Evolutionary conservation across 2,329 filamentous ascomycete genomes (phyloP).

Genomic region (Colletotrichum caudatum): DNA sequence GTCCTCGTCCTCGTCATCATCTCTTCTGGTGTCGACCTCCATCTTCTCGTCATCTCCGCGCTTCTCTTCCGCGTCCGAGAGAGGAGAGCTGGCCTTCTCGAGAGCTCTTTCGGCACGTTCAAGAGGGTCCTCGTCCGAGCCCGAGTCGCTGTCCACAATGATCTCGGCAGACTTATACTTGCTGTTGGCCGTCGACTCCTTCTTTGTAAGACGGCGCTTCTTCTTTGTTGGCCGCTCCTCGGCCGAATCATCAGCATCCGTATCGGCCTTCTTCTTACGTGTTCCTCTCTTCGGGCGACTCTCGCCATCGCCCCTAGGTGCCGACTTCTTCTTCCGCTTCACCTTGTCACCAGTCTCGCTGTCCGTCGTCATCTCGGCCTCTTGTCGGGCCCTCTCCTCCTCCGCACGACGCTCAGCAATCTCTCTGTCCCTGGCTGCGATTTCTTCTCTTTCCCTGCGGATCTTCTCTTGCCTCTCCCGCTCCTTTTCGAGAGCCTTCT

Average conservation of each 20-base stretch:
- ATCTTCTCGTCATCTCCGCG: constrained; percentile 56
- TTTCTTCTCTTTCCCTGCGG: constrained; percentile 84
- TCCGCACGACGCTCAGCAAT: constrained; percentile 78
- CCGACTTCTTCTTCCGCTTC: constrained; percentile 78
- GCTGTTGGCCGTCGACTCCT: constrained; percentile 57
- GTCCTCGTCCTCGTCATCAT: constrained; percentile 58
- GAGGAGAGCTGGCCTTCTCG: constrained; percentile 52
- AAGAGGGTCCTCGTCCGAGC: constrained; percentile 57
- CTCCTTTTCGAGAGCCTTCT: constrained; percentile 75
- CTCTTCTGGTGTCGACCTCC: constrained; percentile 62
- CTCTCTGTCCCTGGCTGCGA: constrained; percentile 80
- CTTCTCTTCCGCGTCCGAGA: constrained; percentile 51
- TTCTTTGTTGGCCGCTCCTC: constrained; percentile 70
- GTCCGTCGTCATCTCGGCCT: constrained; percentile 85
- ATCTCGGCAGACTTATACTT: constrained; percentile 92
- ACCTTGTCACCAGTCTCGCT: constrained; percentile 84
- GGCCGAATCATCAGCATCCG: constrained; percentile 60
- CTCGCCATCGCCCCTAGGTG: constrained; percentile 49
- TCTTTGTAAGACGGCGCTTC: constrained; percentile 66
- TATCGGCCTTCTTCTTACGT: constrained; percentile 68
- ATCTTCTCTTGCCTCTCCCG: constrained; percentile 83
- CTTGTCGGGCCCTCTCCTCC: constrained; percentile 75
- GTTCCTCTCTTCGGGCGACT: constrained; percentile 60
- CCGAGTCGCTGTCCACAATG: constrained; percentile 80
- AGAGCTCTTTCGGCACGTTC: constrained; percentile 60